Conservation (phyloP, 2,329 filamentous ascomycete species). For the Claviceps monticola region DNA sequence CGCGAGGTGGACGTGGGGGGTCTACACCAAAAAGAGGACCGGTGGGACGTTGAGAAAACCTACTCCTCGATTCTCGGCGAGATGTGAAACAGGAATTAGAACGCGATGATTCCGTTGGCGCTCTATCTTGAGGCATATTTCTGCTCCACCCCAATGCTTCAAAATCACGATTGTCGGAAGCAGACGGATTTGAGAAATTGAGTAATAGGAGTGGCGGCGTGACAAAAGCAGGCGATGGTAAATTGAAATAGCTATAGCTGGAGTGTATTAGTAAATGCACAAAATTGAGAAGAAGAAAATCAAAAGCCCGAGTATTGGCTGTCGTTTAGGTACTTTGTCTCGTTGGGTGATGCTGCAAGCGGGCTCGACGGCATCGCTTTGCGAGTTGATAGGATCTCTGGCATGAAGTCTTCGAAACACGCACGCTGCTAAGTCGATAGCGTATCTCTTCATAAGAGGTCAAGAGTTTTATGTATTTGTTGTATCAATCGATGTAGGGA, state of each 20-base stretch:
- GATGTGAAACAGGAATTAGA: constrained; percentile 1
- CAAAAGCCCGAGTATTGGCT: not conserved
- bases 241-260: constrained; percentile 18
- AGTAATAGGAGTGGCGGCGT: constrained; percentile 10
- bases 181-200: constrained; percentile 5
- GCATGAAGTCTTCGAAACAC: constrained; percentile 9
- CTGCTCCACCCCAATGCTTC: constrained; percentile 1
- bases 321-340: constrained; percentile 13
- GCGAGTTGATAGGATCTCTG: constrained; percentile 4
- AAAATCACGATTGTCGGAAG: constrained; percentile 1
- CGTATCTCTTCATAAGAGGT: not conserved
- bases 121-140: constrained; percentile 4
- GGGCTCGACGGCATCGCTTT: constrained; percentile 1
- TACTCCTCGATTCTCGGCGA: not conserved
- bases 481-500: not conserved
- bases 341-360: constrained; percentile 3
- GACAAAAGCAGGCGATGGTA: constrained; percentile 10
- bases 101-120: not conserved
- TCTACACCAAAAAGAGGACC: constrained; percentile 24
- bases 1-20: constrained; percentile 39
- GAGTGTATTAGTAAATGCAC: not conserved
- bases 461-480: not conserved
- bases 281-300: not conserved
- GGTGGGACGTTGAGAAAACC: constrained; percentile 4
- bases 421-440: not conserved